Conservation (phyloP, 2,329 filamentous ascomycete species). For the Monilinia vaccinii-corymbosi region DNA sequence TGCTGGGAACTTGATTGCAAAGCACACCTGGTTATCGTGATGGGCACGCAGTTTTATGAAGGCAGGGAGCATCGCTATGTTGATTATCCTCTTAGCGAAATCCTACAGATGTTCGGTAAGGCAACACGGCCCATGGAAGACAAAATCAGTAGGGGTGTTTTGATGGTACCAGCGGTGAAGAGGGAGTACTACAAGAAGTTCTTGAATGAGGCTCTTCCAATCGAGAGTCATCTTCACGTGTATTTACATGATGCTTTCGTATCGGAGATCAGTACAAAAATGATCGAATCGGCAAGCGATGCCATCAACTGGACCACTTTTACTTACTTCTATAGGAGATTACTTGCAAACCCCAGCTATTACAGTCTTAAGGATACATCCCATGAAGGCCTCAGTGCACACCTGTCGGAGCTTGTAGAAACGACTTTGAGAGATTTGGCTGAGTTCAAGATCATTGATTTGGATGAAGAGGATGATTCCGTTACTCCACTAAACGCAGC, state of each 20-base stretch:
- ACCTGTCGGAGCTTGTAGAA: constrained; percentile 91
- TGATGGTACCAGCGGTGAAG: constrained; percentile 93
- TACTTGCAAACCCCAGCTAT: constrained; percentile 93
- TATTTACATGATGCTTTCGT: constrained; percentile 95
- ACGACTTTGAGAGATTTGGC: constrained; percentile 81
- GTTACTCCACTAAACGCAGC: constrained; percentile 87
- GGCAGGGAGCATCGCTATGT: constrained; percentile 94
- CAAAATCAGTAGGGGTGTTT: constrained; percentile 76
- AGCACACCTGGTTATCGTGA: constrained; percentile 86
- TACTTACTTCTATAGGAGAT: constrained; percentile 92
- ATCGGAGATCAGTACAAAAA: constrained; percentile 92
- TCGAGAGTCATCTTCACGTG: constrained; percentile 87
- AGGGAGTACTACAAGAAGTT: constrained; percentile 99
- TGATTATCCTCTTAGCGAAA: constrained; percentile 88
- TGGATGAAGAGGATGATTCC: constrained; percentile 87
- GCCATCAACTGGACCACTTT: constrained; percentile 98
- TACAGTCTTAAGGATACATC: constrained; percentile 84
- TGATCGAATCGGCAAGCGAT: constrained; percentile 90
- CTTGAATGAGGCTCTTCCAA: constrained; percentile 86
- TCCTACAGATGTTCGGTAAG: constrained; percentile 97
- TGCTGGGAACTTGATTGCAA: constrained; percentile 91
- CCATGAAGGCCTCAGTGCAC: constrained; percentile 86
- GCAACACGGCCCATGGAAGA: constrained; percentile 72
- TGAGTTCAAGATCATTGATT: constrained; percentile 90
- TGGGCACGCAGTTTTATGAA: constrained; percentile 97